These are phyloP conservation scores for Draba incana DNA, from an alignment of 345 rosid genomes.

Conservation along the genomic window DNA sequence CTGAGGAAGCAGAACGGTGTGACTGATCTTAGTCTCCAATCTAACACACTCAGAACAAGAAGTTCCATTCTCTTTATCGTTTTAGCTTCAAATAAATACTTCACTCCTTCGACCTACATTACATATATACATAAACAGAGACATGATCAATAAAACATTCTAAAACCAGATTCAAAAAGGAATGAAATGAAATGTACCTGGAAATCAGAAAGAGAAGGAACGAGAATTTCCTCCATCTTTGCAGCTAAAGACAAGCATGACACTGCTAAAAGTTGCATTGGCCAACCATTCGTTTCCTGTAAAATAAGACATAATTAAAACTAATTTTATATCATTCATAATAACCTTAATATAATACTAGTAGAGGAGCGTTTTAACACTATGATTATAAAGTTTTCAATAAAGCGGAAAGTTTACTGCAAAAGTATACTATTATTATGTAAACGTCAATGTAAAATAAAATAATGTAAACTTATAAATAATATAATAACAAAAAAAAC, in stretches of 20 bases:
- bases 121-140: background rate
- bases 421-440: conserved; percentile 37
- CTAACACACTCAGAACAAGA: conserved; percentile 73
- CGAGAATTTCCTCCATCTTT: conserved; percentile 96
- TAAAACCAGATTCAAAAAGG: background rate
- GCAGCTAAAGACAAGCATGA: conserved; percentile 98
- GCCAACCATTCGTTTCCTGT: conserved; percentile 83
- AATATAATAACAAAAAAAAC: background rate
- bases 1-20: conserved; percentile 82
- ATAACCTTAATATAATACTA: background rate
- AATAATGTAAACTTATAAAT: no score
- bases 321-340: conserved; percentile 29
- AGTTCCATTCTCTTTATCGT: conserved; percentile 91
- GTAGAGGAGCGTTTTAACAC: conserved; percentile 37
- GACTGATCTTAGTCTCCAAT: conserved; percentile 94
- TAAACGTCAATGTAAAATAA: conserved; percentile 26
- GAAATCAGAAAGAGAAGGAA: conserved; percentile 82
- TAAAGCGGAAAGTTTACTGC: conserved; percentile 44
- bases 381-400: conserved; percentile 33
- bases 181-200: conserved; percentile 53
- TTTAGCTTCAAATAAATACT: conserved; percentile 77
- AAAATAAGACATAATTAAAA: conserved; percentile 13
- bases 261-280: conserved; percentile 82
- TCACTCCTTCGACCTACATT: conserved; percentile 71
- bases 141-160: background rate